phyloP scores from a whole-genome alignment of 164 flowering plant genomes.

The Nelumbo lutea region DNA sequence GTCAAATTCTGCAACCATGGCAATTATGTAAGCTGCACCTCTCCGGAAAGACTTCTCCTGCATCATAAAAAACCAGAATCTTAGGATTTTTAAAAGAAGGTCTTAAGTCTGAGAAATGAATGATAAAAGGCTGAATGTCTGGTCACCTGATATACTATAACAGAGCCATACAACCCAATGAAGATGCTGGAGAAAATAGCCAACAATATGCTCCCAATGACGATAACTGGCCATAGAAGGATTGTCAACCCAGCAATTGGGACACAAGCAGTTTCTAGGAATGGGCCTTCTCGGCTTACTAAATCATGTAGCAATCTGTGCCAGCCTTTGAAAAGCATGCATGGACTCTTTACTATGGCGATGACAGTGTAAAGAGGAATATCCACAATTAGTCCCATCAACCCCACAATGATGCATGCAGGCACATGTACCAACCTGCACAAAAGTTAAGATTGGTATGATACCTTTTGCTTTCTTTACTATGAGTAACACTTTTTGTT shows the following conservation, averaged over 20 bases:
- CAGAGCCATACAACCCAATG: constrained; percentile 70
- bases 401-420: constrained; percentile 60
- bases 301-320: constrained; percentile 67
- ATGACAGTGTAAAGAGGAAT: constrained; percentile 73
- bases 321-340: constrained; percentile 88
- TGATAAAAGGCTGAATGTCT: neutral
- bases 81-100: neutral
- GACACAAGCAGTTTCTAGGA: constrained; percentile 88
- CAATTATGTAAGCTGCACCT: constrained; percentile 78
- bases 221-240: constrained; percentile 87
- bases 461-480: too few species aligned
- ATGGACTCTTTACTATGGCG: constrained; percentile 83
- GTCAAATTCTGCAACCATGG: constrained; percentile 93
- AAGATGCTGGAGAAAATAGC: constrained; percentile 76
- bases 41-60: constrained; percentile 81
- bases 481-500: too few species aligned
- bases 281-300: constrained; percentile 87
- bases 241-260: constrained; percentile 91
- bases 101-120: neutral
- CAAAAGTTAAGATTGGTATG: neutral
- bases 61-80: constrained; percentile 8
- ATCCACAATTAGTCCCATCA: constrained; percentile 79
- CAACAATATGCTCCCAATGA: constrained; percentile 59
- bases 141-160: constrained; percentile 80
- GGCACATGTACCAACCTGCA: constrained; percentile 82